Evolutionary conservation across 1,284 basidiomycete species (phyloP), one percentile per base, ranked within the genome.

Genomic region (Leccinum cinnamomeum): DNA sequence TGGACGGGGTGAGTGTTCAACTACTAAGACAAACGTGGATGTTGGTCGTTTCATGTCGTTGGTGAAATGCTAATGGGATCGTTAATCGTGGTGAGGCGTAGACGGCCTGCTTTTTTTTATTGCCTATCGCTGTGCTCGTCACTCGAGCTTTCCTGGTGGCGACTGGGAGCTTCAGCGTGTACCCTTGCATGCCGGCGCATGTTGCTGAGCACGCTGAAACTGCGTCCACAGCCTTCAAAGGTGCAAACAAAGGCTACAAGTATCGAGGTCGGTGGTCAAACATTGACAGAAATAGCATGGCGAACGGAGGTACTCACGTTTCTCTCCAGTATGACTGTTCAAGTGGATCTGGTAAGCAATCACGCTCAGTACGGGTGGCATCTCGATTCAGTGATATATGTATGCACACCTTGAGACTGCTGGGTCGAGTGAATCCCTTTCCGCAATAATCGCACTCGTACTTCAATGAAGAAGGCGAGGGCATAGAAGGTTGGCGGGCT

Each of bases 131-230:
- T 79, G 56, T 74, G 76, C 61, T 84, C 84, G 61, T 84, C 82
- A 61, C 77, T 79, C 41, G 76, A 77, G 53, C 76, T 68, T 63
- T 81, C 82, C 58, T 73, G 73, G 53, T 76, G 75, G 65, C 75
- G 77, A 58, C 68, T 69, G 23, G 74, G 64, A 50, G 67, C 67
- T 54, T 80, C 79, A n/a, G 75, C 79, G 70, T 92, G 90, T 23
- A 89, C 87, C 62, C 90, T 85, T 61, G 89, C 86, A 73, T 93
- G 91, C 61, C 91, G 82, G 63, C 91, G 88, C 91, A 93, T 93
- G 79, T 93, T 93, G 74, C 90, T 92, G 70, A 92, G 84, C 59
- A 93, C 91, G 72, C 90, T 92, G 76, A 93, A 93, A 70, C 86
- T 86, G 58, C 91, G 85, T 7, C 89, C 88, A 75, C 91, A 93